phyloP scores from a whole-genome alignment of 1,139 yeast species.

The Tardiomyces blankii region DNA sequence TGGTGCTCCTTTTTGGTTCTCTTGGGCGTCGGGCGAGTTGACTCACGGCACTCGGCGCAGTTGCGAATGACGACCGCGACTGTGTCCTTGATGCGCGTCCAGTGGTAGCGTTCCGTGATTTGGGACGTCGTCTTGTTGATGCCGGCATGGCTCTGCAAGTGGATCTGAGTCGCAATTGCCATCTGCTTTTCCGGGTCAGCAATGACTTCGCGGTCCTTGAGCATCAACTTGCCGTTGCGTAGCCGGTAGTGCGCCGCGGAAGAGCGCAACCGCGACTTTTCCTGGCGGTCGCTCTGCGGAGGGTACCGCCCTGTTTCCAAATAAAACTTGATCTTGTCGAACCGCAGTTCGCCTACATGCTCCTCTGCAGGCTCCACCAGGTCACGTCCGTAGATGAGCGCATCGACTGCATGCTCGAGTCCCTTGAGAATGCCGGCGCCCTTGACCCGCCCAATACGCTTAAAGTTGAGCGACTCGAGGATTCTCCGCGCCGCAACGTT shows the following conservation, averaged over 20 bases:
- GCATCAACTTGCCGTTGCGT: constrained; percentile 58
- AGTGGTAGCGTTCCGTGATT: constrained; percentile 73
- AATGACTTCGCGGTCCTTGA: constrained; percentile 75
- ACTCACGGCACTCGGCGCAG: constrained; percentile 62
- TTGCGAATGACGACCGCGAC: constrained; percentile 69
- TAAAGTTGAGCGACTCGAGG: constrained; percentile 70
- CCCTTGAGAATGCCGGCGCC: constrained; percentile 85
- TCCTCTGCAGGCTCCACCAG: constrained; percentile 29
- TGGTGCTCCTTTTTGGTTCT: constrained; percentile 12
- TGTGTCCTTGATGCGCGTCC: constrained; percentile 86
- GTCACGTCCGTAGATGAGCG: constrained; percentile 57
- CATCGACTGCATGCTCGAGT: constrained; percentile 72
- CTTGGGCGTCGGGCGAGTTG: constrained; percentile 13
- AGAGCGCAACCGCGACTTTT: constrained; percentile 73
- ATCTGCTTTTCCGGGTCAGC: constrained; percentile 65
- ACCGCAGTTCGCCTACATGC: constrained; percentile 49
- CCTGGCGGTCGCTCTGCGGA: constrained; percentile 67
- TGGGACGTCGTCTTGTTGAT: constrained; percentile 77
- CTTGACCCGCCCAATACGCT: constrained; percentile 64
- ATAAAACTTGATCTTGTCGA: constrained; percentile 69
- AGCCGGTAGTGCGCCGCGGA: constrained; percentile 70
- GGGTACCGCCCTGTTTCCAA: constrained; percentile 84
- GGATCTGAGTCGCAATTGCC: constrained; percentile 63
- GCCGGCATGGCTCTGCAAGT: constrained; percentile 69
- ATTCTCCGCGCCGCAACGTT: constrained; percentile 73